These are phyloP conservation scores for Colletotrichum eremochloae DNA, from an alignment of 2,329 filamentous ascomycete species.

Conservation along the genomic window DNA sequence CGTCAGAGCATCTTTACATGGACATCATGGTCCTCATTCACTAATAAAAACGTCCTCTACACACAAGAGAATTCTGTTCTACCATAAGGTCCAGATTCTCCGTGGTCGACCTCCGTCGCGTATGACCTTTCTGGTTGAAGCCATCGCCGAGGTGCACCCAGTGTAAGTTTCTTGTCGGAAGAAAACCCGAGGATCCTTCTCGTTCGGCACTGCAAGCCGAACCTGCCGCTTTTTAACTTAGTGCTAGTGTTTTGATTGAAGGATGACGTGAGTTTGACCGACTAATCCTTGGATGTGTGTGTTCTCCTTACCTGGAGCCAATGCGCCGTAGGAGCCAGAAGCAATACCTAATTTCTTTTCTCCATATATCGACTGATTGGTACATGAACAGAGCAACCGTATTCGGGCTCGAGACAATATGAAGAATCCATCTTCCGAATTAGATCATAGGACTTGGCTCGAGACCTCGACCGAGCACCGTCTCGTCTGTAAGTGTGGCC, in stretches of 20 bases:
- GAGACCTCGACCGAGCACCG: not conserved
- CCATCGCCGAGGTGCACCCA: not conserved
- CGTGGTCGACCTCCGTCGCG: not conserved
- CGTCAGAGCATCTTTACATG: not conserved
- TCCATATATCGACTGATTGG: not conserved
- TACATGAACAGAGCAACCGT: no score
- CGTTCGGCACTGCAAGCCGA: not conserved
- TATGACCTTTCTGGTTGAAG: not conserved
- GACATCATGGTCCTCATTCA: not conserved
- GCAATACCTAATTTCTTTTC: not conserved
- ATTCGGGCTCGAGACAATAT: not conserved
- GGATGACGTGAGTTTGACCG: not conserved
- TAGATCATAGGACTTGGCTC: not conserved
- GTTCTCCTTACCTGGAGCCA: not conserved
- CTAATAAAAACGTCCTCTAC: not conserved
- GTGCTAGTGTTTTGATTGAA: not conserved
- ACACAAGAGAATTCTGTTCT: not conserved
- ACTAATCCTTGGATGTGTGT: not conserved
- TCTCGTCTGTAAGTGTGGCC: slow-evolving; percentile 15
- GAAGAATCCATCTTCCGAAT: no score
- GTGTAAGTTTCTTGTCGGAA: no score
- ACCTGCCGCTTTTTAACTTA: not conserved
- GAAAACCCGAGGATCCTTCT: not conserved
- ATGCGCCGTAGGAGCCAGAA: not conserved
- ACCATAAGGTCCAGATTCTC: not conserved